phyloP scores from a whole-genome alignment of 768 basidiomycete species.

The Agaricus sinodeliciosus region DNA sequence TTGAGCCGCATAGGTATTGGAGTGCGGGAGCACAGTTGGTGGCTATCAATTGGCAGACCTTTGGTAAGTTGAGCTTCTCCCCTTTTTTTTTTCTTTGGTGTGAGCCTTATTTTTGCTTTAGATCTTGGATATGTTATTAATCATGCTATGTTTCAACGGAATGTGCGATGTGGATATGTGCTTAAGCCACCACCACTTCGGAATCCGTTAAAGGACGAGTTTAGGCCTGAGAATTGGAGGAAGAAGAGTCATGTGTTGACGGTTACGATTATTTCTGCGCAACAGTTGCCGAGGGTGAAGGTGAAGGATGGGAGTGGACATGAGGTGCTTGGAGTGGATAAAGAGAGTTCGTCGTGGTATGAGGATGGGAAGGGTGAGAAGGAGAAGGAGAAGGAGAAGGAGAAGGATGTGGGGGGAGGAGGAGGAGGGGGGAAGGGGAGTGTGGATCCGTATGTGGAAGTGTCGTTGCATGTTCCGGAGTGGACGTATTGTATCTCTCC shows the following conservation, averaged over 20 bases:
- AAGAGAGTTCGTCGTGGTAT: background rate
- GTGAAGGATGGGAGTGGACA: slow-evolving; percentile 35
- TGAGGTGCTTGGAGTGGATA: slow-evolving; percentile 7
- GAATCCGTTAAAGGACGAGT: slow-evolving; percentile 36
- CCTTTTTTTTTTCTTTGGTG: background rate
- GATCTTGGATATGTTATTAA: slow-evolving; percentile 93
- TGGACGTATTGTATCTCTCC: slow-evolving; percentile 37
- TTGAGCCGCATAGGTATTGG: slow-evolving; percentile 90
- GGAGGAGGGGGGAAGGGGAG: slow-evolving; percentile 1
- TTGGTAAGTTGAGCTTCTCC: slow-evolving; percentile 64
- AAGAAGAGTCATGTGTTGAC: slow-evolving; percentile 59
- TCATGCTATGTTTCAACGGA: slow-evolving; percentile 91
- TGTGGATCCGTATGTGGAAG: slow-evolving; percentile 61
- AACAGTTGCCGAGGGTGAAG: slow-evolving; percentile 62
- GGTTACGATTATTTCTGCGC: slow-evolving; percentile 39
- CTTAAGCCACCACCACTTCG: slow-evolving; percentile 82
- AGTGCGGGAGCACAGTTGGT: slow-evolving; percentile 85
- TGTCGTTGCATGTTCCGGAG: slow-evolving; percentile 73
- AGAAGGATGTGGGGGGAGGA: background rate
- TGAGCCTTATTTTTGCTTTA: slow-evolving; percentile 20
- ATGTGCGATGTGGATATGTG: slow-evolving; percentile 86
- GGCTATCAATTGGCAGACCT: slow-evolving; percentile 96
- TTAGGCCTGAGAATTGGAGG: slow-evolving; percentile 39
- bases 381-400: background rate
- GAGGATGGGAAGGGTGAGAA: background rate